These are phyloP conservation scores for Dioscorea dumetorum DNA, from an alignment of 106 monocot genomes.

Conservation along the genomic window DNA sequence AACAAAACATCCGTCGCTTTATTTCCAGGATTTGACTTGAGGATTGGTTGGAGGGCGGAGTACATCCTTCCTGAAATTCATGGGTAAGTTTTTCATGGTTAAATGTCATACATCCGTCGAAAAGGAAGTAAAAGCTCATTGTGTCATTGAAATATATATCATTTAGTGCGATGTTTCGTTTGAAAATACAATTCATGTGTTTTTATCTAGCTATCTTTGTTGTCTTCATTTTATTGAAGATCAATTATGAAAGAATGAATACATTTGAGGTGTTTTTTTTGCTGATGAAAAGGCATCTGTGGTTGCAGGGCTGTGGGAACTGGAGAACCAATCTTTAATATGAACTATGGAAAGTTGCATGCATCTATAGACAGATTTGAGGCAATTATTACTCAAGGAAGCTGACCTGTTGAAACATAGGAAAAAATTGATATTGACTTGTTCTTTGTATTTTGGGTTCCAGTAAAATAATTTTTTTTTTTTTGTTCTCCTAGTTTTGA, in stretches of 20 bases:
- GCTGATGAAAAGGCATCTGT: background rate
- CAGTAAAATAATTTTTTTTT: no score
- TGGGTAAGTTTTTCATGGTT: conserved; percentile 39
- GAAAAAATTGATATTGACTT: no score
- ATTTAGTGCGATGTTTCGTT: no score
- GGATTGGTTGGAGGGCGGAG: conserved; percentile 92
- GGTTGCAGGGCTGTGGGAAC: conserved; percentile 56
- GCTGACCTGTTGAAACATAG: conserved; percentile 4
- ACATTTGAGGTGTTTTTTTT: no score
- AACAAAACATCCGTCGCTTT: conserved; percentile 67
- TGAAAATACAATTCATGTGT: no score
- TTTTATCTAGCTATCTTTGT: no score
- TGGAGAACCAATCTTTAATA: conserved; percentile 63
- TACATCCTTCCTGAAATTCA: conserved; percentile 92
- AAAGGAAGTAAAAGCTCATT: no score
- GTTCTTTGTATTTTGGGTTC: no score
- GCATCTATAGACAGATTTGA: conserved; percentile 92
- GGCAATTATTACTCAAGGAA: conserved; percentile 60
- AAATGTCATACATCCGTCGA: no score
- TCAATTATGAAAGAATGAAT: background rate
- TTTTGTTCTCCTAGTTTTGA: no score
- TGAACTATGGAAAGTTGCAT: conserved; percentile 78
- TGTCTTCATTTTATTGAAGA: background rate
- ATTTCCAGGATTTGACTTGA: conserved; percentile 82
- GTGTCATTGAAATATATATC: no score